Evolutionary conservation across 1,284 basidiomycete genomes (phyloP).

Genomic region (Irpex sp.): DNA sequence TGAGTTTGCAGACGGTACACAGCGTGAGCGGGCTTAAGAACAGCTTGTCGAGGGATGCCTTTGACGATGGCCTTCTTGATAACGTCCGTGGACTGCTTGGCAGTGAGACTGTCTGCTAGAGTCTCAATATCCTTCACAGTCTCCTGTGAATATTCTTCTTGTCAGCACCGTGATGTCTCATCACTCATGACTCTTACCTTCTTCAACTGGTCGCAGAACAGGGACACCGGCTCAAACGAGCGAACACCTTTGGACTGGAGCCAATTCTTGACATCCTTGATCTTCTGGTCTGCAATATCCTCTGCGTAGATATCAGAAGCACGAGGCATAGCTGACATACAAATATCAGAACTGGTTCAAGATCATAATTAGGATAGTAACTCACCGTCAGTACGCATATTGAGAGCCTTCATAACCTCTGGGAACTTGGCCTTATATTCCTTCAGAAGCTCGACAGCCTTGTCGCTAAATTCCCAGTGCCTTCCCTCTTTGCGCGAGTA

Average conservation of each 20-base stretch:
- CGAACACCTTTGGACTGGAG: slow-evolving; percentile 81
- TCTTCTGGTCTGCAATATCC: slow-evolving; percentile 60
- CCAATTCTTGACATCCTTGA: slow-evolving; percentile 83
- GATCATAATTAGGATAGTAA: neutral
- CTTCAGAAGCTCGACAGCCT: slow-evolving; percentile 74
- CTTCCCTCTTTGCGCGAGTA: slow-evolving; percentile 84
- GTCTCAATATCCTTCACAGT: slow-evolving; percentile 76
- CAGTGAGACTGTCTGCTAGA: slow-evolving; percentile 63
- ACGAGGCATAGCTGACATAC: slow-evolving; percentile 58
- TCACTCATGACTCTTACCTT: slow-evolving; percentile 45
- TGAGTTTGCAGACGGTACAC: slow-evolving; percentile 89
- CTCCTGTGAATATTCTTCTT: slow-evolving; percentile 37
- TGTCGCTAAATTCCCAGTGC: slow-evolving; percentile 93
- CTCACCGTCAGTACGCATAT: slow-evolving; percentile 65
- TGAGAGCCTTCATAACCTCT: slow-evolving; percentile 70
- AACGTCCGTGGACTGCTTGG: slow-evolving; percentile 49
- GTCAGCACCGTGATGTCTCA: neutral
- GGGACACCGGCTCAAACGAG: slow-evolving; percentile 88
- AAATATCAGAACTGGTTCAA: slow-evolving; percentile 6
- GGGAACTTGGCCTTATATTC: slow-evolving; percentile 86
- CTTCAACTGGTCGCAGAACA: slow-evolving; percentile 88
- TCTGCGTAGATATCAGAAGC: slow-evolving; percentile 70
- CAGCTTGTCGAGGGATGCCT: slow-evolving; percentile 88
- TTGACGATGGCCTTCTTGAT: slow-evolving; percentile 91
- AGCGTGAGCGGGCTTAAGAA: slow-evolving; percentile 91